Evolutionary conservation across 208 protist species (phyloP).

Genomic region (Trypanosoma grayi): DNA sequence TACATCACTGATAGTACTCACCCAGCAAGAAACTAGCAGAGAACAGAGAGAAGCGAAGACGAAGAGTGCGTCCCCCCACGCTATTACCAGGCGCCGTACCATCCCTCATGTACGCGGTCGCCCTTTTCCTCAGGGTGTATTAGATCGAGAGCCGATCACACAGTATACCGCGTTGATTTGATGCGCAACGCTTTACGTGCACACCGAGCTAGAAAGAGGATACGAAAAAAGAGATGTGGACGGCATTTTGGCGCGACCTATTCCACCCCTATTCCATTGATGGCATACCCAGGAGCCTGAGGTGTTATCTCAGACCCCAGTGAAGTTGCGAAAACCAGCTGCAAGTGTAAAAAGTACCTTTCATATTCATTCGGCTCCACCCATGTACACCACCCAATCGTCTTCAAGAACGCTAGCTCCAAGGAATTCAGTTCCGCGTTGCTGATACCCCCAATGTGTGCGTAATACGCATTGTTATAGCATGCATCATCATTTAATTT

Average conservation of each 20-base stretch:
- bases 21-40: no score
- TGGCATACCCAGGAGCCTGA: neutral
- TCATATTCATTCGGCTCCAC: constrained; percentile 65
- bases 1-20: no score
- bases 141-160: no score
- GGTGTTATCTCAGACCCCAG: neutral
- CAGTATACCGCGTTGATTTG: no score
- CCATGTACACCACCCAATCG: constrained; percentile 83
- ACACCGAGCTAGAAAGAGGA: no score
- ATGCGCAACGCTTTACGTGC: no score
- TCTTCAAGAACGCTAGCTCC: constrained; percentile 70
- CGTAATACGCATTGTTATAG: constrained; percentile 83
- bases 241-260: neutral
- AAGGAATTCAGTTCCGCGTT: constrained; percentile 63
- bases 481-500: constrained; percentile 86
- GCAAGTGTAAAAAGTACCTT: constrained; percentile 37
- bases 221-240: neutral
- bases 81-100: no score
- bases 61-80: no score
- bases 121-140: no score
- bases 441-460: constrained; percentile 70
- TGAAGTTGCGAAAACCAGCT: constrained; percentile 28
- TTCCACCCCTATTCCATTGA: neutral
- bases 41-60: no score
- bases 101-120: no score